A percentile compares a stretch with the other conserved stretches of the same genome.
phyloP scores from a whole-genome alignment of 2,329 filamentous ascomycete species.

The Harringtonia aguacate region DNA sequence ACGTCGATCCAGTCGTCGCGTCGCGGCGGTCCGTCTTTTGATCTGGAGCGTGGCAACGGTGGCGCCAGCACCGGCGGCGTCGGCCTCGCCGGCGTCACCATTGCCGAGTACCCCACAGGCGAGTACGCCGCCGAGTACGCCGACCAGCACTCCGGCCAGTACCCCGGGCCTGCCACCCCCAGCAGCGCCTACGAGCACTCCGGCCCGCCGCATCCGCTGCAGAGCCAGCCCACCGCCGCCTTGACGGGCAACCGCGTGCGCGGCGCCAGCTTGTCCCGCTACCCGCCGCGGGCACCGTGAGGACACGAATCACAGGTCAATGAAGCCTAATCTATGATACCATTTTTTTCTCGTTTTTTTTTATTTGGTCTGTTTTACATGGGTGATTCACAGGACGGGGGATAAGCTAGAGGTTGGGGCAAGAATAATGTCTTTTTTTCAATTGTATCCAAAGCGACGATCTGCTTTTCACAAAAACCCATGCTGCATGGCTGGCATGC shows the following conservation, averaged over 20 bases:
- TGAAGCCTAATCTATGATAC: neutral
- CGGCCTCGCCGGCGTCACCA: neutral
- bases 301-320: too few species aligned
- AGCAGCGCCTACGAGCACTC: slow-evolving; percentile 2
- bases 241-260: neutral
- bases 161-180: neutral
- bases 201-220: slow-evolving; percentile 5
- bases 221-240: slow-evolving; percentile 1
- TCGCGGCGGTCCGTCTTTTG: slow-evolving; percentile 22
- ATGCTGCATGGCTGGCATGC: too few species aligned
- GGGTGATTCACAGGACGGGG: too few species aligned
- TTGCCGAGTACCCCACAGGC: neutral
- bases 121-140: neutral
- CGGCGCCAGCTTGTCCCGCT: slow-evolving; percentile 3
- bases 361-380: neutral
- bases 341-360: neutral
- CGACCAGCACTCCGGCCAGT: neutral
- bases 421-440: too few species aligned
- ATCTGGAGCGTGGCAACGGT: slow-evolving; percentile 26
- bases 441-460: too few species aligned
- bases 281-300: neutral
- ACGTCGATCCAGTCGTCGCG: slow-evolving; percentile 13
- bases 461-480: too few species aligned
- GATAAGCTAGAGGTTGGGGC: too few species aligned
- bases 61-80: neutral